Evolutionary conservation across 352 stramenopile species (phyloP), one percentile per base, ranked within the genome.

Genomic region (Phytophthora capsici): DNA sequence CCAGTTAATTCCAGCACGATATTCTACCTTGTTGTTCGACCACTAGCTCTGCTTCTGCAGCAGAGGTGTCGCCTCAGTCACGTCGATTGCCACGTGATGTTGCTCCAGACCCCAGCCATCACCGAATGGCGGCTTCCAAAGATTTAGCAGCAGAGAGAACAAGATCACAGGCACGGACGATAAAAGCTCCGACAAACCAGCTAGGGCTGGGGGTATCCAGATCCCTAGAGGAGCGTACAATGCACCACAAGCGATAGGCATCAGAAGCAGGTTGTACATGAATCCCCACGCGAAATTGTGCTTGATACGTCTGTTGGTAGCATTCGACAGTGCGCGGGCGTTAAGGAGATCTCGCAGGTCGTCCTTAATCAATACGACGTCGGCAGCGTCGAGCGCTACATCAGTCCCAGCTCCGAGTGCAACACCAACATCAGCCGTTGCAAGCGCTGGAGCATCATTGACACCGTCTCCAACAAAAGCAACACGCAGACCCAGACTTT

Each of bases 131-230:
- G 81, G 83, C 9, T 63, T 77, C 81, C 84, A 94, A 28, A 77
- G 54, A 53, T 87, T 88, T 45, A 94, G 80, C 45, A 91, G 55
- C 25, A 91, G 70, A 37, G 81, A 91, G 57, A 91, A 91, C 12
- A 91, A 63, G 17, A 94, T 86, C 52, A 94, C 85, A 1, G 85
- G 84, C n/a, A 94, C 84, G 5, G 84, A 90, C 38, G 80, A 90
- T 7, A 92, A 56, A 30, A 91, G 57, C 54, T 92, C 84, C 17
- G 84, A 91, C 20, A 94, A 71, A 10, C 85, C 85, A 25, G 85
- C 85, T 3, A 94, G 57, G 10, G 82, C 77, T 9, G 86, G 84
- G 14, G 86, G 82, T n/a, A 94, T 82, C 56, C 67, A 74, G 49
- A 94, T 61, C 1, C 80, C 78, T 5, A 85, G 57, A 36, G 82